Evolutionary conservation across 2,329 filamentous ascomycete genomes (phyloP), one percentile per base, ranked within the genome.

Genomic region (Didymella pomorum): DNA sequence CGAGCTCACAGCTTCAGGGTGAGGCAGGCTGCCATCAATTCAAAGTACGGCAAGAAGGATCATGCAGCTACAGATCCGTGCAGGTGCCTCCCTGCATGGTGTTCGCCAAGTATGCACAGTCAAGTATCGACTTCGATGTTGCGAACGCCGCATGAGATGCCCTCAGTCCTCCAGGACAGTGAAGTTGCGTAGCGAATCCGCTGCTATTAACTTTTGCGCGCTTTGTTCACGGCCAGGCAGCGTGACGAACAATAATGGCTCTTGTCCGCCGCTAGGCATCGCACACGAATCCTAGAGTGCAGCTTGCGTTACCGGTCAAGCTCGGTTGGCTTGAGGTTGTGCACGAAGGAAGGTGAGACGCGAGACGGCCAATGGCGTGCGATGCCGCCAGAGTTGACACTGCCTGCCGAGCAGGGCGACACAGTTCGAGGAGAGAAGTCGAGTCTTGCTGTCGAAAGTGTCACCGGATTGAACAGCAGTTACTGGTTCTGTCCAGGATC

Each of bases 261-360:
- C 58, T 63, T 70, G 60, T 69, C 68, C 66, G 70, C 68, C 60
- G 54, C 61, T 62, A 52, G 42, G 42, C 14, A 63, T 63, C 52
- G 62, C 64, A 65, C 64, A 39, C 47, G 58, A 61, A 63, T 52
- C 56, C 58, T 39, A 56, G 48, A 57, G 53, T 52, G 60, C 54
- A 65, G 61, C 60, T 63, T 61, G 64, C 62, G 61, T 54, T 43
- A 68, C 69, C 69, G 70, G 71, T 71, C 66, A 72, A 54, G 49
- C 41, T 62, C 56, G 60, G 50, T 51, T 41, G 58, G 48, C 47
- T 41, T 56, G 53, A 54, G 41, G 52, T 58, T 58, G 56, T 49
- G 49, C 51, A 43, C 45, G 33, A 47, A 51, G 33, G 29, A 53
- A 55, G 58, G 39, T 49, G 53, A 57, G 58, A 52, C 52, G 61